Conservation (phyloP, 2,329 filamentous ascomycete species). For the Diplodia sapinea region DNA sequence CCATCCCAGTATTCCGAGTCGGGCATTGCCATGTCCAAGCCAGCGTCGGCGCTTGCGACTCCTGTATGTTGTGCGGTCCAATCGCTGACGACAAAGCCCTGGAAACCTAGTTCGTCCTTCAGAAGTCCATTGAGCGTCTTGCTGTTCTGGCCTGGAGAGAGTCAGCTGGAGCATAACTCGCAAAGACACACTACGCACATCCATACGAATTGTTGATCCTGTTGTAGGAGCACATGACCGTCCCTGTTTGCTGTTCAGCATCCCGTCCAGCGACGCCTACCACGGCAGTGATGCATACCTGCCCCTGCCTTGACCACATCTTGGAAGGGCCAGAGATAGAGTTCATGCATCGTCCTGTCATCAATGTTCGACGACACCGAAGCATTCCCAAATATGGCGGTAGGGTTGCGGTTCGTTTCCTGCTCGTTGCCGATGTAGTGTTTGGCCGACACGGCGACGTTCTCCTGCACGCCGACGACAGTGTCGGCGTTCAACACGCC, state of each 20-base stretch:
- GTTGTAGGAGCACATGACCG: constrained; percentile 63
- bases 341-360: constrained; percentile 68
- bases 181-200: constrained; percentile 46
- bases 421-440: constrained; percentile 69
- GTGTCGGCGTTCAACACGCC: constrained; percentile 50
- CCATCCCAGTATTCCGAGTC: constrained; percentile 60
- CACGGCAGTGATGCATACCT: background rate
- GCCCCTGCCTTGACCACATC: constrained; percentile 64
- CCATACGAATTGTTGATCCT: constrained; percentile 57
- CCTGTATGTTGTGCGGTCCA: constrained; percentile 68
- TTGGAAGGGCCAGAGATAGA: constrained; percentile 70
- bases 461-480: constrained; percentile 48
- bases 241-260: constrained; percentile 43
- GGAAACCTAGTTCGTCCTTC: constrained; percentile 80
- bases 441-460: constrained; percentile 54
- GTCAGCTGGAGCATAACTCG: background rate
- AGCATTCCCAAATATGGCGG: background rate
- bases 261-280: too few relatives aligned
- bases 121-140: constrained; percentile 75
- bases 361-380: constrained; percentile 67
- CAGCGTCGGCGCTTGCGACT: constrained; percentile 52
- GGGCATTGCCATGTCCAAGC: constrained; percentile 66
- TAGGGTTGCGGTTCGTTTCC: constrained; percentile 56
- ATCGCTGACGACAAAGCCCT: constrained; percentile 74
- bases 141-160: constrained; percentile 62